phyloP scores from a whole-genome alignment of 345 rosid species.

The Hypericum perforatum region DNA sequence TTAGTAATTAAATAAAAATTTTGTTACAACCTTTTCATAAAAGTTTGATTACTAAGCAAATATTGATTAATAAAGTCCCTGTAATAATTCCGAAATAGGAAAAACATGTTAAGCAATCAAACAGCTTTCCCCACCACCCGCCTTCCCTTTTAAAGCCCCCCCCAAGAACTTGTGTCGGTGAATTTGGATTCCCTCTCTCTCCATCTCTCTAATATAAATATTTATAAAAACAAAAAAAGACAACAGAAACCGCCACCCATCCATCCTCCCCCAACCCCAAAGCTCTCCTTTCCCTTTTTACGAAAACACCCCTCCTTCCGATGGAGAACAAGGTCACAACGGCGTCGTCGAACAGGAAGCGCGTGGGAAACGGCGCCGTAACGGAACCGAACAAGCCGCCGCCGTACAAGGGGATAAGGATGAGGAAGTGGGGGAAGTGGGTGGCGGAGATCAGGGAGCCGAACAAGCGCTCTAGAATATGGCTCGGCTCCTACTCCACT shows the following conservation, averaged over 20 bases:
- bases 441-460: constrained; percentile 99
- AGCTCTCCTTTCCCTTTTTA: too few species aligned
- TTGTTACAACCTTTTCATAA: too few species aligned
- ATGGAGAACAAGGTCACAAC: constrained; percentile 1
- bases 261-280: not conserved
- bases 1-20: too few species aligned
- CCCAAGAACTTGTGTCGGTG: constrained; percentile 57
- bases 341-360: constrained; percentile 25
- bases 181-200: constrained; percentile 30
- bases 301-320: too few species aligned
- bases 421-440: constrained; percentile 99
- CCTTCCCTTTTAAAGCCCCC: too few species aligned
- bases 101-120: too few species aligned
- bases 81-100: too few species aligned
- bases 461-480: constrained; percentile 81
- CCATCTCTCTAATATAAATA: too few species aligned
- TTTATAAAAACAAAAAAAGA: not conserved
- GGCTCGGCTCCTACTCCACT: constrained; percentile 94
- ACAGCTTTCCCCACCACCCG: too few species aligned
- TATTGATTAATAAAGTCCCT: too few species aligned
- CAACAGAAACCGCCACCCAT: not conserved
- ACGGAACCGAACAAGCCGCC: constrained; percentile 21
- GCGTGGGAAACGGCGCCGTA: constrained; percentile 5
- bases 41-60: too few species aligned
- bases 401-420: constrained; percentile 89